Percentiles rank a stretch among this genome's conserved stretches.
phyloP scores from a whole-genome alignment of 805 yeast species.

The Millerozyma miso region DNA sequence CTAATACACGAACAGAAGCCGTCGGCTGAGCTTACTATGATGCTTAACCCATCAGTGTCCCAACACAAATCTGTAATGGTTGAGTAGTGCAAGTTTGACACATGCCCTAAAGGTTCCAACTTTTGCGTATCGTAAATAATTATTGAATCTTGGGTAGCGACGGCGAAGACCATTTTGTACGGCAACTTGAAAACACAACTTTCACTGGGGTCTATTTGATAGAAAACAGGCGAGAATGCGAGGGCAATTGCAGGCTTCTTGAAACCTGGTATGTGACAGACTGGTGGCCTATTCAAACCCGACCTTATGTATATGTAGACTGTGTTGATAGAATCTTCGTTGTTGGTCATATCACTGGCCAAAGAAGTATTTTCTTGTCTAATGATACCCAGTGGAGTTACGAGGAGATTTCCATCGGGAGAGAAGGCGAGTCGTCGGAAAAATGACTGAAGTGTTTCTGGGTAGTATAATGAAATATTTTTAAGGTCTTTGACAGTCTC shows the following conservation, averaged over 20 bases:
- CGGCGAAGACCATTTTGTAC: slow-evolving; percentile 83
- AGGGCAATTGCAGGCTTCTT: slow-evolving; percentile 82
- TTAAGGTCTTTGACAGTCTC: neutral
- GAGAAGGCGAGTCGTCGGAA: slow-evolving; percentile 83
- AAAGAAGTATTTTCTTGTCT: slow-evolving; percentile 13
- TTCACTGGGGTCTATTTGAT: slow-evolving; percentile 27
- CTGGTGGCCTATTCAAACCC: slow-evolving; percentile 65
- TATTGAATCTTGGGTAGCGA: slow-evolving; percentile 87
- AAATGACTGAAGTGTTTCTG: slow-evolving; percentile 85
- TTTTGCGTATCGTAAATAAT: slow-evolving; percentile 76
- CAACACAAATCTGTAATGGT: slow-evolving; percentile 85
- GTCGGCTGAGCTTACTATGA: slow-evolving; percentile 82
- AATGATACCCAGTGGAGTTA: slow-evolving; percentile 71
- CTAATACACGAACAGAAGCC: slow-evolving; percentile 79
- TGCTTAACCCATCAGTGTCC: slow-evolving; percentile 68
- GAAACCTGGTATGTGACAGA: slow-evolving; percentile 74
- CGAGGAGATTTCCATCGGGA: slow-evolving; percentile 80
- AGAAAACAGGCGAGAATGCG: slow-evolving; percentile 67
- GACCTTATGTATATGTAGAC: slow-evolving; percentile 76
- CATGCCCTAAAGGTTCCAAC: slow-evolving; percentile 63
- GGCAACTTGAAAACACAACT: slow-evolving; percentile 51
- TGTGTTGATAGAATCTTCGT: slow-evolving; percentile 52
- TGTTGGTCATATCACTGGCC: slow-evolving; percentile 8
- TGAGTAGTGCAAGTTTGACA: slow-evolving; percentile 80
- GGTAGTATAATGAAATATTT: slow-evolving; percentile 51